These are phyloP conservation scores for Adansonia grandidieri DNA, from an alignment of 441 rosid species.

Conservation along the genomic window DNA sequence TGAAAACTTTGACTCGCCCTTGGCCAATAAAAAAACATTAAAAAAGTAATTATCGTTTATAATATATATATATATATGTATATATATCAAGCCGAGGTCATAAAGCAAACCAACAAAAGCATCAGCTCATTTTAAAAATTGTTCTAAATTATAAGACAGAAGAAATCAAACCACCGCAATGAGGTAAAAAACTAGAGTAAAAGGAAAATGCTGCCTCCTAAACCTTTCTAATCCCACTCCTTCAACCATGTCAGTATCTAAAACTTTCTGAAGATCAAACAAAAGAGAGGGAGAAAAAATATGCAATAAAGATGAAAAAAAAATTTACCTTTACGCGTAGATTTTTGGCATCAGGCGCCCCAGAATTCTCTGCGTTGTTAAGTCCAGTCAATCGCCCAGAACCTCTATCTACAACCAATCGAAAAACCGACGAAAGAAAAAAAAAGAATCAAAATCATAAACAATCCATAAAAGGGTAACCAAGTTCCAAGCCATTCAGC, in stretches of 20 bases:
- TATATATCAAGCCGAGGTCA: not conserved
- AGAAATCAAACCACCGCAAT: not conserved
- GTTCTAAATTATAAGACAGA: not conserved
- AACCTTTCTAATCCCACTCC: not conserved
- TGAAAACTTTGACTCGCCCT: not conserved
- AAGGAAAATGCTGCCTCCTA: not conserved
- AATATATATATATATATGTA: no score
- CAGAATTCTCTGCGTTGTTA: slow-evolving; percentile 55
- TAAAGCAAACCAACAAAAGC: not conserved
- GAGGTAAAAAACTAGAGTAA: not conserved
- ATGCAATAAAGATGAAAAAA: not conserved
- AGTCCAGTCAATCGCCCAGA: slow-evolving; percentile 65
- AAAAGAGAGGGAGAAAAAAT: not conserved
- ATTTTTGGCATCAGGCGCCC: slow-evolving; percentile 64
- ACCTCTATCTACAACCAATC: slow-evolving; percentile 57
- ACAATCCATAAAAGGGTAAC: slow-evolving; percentile 28
- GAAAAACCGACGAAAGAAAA: slow-evolving; percentile 15
- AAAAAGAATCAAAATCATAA: slow-evolving; percentile 19
- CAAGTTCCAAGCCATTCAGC: slow-evolving; percentile 17
- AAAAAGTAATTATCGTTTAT: not conserved
- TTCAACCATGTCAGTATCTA: not conserved
- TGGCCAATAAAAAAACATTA: not conserved
- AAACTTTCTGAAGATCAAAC: not conserved
- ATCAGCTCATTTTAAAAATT: not conserved
- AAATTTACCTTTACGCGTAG: slow-evolving; percentile 83